Conservation (phyloP, 2,329 filamentous ascomycete genomes). For the Penicillium vulpinum region DNA sequence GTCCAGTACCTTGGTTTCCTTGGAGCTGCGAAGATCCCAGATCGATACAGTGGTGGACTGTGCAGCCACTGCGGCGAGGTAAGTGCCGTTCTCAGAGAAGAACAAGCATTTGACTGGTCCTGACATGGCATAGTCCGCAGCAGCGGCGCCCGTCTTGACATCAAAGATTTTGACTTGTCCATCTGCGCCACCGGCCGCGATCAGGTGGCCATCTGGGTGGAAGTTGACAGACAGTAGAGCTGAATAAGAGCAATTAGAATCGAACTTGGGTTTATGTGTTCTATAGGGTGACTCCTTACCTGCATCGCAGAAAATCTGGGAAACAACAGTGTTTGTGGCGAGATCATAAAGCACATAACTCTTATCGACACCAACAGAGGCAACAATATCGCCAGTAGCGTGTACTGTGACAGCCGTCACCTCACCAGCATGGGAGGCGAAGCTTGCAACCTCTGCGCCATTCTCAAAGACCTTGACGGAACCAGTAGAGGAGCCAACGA, state of each 20-base stretch:
- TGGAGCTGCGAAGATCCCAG: constrained; percentile 88
- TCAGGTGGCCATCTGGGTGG: constrained; percentile 94
- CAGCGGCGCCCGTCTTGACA: constrained; percentile 73
- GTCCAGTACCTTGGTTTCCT: constrained; percentile 80
- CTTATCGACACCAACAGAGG: constrained; percentile 88
- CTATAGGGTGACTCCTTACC: constrained; percentile 55
- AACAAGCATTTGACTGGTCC: constrained; percentile 72
- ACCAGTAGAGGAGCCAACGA: constrained; percentile 74
- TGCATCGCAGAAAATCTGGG: constrained; percentile 76
- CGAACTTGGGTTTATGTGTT: neutral
- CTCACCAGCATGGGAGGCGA: constrained; percentile 80
- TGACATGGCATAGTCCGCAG: constrained; percentile 67
- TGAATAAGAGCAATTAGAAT: constrained; percentile 37
- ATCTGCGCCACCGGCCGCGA: constrained; percentile 77
- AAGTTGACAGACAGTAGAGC: constrained; percentile 78
- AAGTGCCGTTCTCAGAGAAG: constrained; percentile 97
- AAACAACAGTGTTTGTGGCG: constrained; percentile 64
- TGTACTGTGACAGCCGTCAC: constrained; percentile 77
- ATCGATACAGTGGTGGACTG: constrained; percentile 77
- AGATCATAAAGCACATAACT: constrained; percentile 90
- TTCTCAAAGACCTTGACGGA: constrained; percentile 76
- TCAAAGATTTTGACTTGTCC: constrained; percentile 89
- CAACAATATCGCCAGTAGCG: constrained; percentile 77
- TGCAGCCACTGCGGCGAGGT: constrained; percentile 81
- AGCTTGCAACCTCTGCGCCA: constrained; percentile 66